Base-by-base conservation (phyloP, 2,329 filamentous ascomycete species). In the Cordyceps javanica region DNA sequence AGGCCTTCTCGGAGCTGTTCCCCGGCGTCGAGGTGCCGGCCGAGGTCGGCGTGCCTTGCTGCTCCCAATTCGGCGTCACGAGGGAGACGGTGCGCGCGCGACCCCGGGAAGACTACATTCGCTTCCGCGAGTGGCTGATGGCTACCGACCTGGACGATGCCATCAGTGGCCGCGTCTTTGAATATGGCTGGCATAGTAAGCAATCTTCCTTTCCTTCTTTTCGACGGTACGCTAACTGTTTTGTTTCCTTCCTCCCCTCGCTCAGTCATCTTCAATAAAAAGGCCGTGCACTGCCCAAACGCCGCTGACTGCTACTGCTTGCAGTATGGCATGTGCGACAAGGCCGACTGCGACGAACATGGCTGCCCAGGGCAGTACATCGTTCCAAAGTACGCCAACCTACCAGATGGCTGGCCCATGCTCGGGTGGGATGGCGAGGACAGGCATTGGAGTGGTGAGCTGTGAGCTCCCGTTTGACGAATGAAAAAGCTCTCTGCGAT, bases 281-380 rank as follows among this genome's bases (percentile, higher is more conserved):
- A 77, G 25, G 67, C 77, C 7, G 76, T 86, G 1, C 77, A 86
- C 62, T 89, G 86, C 62, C 86, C 86, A 0, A 72, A 74, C 19
- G 82, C 82, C 1, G 70, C 75, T 46, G 78, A 82, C 9, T 89
- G 86, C 66, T 88, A 88, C 67, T 89, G 86, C 70, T 81, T 85
- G 41, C 77, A 83, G 16, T 89, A 85, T 63, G 85, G 85, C 0
- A 63, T 86, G 26, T 89, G 86, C 68, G 66, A 73, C 51, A 48
- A 26, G 25, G 57, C 76, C 38, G 63, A 70, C 13, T 77, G 75
- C 64, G 67, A 72, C 1, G 66, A 72, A 19, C 71, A 75, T 23
- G 74, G 73, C 26, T 88, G 86, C 64, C 70, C 77, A 4, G 77
- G 77, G 2, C 78, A 82, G 58, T 89, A 88, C 65, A 72, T 71